phyloP scores from a whole-genome alignment of 2,329 filamentous ascomycete species.

The Penicillium olsonii region DNA sequence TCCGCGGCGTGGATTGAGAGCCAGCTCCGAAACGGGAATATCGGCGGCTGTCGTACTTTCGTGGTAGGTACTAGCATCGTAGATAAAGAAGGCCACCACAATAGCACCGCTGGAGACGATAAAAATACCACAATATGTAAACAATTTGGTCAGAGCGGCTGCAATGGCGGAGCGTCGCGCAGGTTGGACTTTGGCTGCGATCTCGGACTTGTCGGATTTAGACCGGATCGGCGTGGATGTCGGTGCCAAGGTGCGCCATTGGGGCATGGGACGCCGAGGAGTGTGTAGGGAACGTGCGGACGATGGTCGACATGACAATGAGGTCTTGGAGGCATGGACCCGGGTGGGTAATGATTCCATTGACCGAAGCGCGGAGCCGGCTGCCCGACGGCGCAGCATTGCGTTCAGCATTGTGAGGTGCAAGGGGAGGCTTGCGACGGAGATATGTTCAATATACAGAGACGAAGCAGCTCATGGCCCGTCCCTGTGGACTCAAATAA shows the following conservation, averaged over 20 bases:
- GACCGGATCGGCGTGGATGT: slow-evolving; percentile 28
- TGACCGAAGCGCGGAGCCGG: slow-evolving; percentile 28
- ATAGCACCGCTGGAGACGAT: slow-evolving; percentile 68
- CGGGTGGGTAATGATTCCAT: slow-evolving; percentile 25
- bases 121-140: slow-evolving; percentile 74
- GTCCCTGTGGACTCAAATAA: slow-evolving; percentile 8
- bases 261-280: slow-evolving; percentile 22
- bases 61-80: slow-evolving; percentile 88
- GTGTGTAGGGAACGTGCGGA: slow-evolving; percentile 25
- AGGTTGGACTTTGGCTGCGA: slow-evolving; percentile 22
- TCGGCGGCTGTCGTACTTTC: slow-evolving; percentile 68
- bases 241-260: slow-evolving; percentile 22
- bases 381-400: slow-evolving; percentile 33
- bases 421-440: slow-evolving; percentile 9
- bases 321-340: slow-evolving; percentile 18
- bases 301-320: slow-evolving; percentile 12
- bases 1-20: slow-evolving; percentile 76
- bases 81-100: slow-evolving; percentile 84
- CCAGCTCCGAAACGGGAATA: slow-evolving; percentile 79
- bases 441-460: slow-evolving; percentile 13
- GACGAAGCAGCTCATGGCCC: slow-evolving; percentile 10
- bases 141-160: slow-evolving; percentile 66
- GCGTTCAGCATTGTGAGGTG: slow-evolving; percentile 30
- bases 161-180: slow-evolving; percentile 35
- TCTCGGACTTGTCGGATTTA: slow-evolving; percentile 30